phyloP scores from a whole-genome alignment of 2,329 filamentous ascomycete genomes.

The Beauveria sp. region DNA sequence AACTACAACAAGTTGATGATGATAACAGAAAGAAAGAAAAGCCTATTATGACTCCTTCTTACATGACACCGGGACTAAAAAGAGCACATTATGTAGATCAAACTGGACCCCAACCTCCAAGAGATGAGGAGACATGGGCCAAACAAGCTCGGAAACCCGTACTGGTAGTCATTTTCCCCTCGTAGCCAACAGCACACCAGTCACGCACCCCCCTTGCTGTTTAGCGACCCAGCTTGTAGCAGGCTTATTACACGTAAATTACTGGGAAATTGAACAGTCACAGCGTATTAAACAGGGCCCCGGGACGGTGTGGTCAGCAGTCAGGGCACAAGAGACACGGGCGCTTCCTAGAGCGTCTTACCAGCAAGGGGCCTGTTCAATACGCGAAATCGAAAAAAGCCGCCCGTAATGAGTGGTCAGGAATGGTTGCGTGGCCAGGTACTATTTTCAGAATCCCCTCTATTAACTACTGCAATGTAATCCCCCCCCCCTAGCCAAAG shows the following conservation, averaged over 20 bases:
- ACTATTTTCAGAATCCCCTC: background rate
- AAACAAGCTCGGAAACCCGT: background rate
- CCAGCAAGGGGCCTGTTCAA: background rate
- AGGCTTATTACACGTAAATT: background rate
- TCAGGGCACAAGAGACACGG: background rate
- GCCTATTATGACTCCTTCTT: background rate
- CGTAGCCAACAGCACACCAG: background rate
- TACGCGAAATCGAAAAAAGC: background rate
- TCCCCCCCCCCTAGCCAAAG: background rate
- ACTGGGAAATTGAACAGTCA: background rate
- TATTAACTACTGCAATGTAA: background rate
- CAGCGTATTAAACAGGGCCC: background rate
- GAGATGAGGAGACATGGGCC: background rate
- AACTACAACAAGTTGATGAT: too few species aligned
- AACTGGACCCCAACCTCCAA: background rate
- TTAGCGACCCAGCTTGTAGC: background rate
- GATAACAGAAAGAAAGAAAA: background rate
- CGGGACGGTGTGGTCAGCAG: background rate
- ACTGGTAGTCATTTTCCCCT: too few species aligned
- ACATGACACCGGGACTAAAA: background rate
- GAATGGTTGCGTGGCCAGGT: background rate
- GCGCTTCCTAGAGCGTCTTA: background rate
- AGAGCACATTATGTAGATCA: conserved; percentile 7
- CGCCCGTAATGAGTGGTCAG: background rate
- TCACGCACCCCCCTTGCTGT: too few species aligned